Evolutionary conservation across 2,329 filamentous ascomycete species (phyloP).

Genomic region (Pseudogymnoascus sp.): DNA sequence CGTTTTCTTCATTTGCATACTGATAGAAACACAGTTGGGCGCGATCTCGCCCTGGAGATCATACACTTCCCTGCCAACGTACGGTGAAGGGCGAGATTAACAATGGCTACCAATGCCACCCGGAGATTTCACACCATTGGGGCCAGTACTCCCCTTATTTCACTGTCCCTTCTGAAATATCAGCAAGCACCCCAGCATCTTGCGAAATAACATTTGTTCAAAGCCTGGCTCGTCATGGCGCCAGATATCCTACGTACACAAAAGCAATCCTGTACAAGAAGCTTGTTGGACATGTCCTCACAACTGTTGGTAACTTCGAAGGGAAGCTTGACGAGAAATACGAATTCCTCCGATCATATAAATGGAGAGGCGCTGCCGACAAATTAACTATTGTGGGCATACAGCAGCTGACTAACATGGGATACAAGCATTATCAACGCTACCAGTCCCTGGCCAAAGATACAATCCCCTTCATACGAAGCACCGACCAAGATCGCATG

Average conservation of each 20-base stretch:
- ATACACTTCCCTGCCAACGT: neutral
- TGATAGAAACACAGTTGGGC: neutral
- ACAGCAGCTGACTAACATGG: conserved; percentile 65
- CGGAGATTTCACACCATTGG: conserved; percentile 43
- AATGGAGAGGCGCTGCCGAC: conserved; percentile 63
- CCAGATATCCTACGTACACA: conserved; percentile 65
- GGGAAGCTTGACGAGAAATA: conserved; percentile 53
- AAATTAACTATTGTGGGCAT: conserved; percentile 61
- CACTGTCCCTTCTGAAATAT: conserved; percentile 59
- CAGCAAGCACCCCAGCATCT: conserved; percentile 45
- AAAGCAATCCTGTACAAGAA: conserved; percentile 58
- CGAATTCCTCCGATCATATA: conserved; percentile 63
- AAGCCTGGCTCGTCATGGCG: conserved; percentile 76
- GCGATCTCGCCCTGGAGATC: neutral
- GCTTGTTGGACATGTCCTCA: conserved; percentile 59
- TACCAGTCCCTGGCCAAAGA: conserved; percentile 56
- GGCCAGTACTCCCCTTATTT: conserved; percentile 87
- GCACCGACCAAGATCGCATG: conserved; percentile 62
- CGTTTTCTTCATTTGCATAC: neutral
- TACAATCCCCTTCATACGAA: conserved; percentile 61
- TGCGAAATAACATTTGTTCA: conserved; percentile 75
- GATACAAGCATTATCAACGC: conserved; percentile 64
- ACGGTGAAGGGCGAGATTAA: conserved; percentile 11
- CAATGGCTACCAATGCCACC: conserved; percentile 25
- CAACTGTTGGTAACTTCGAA: conserved; percentile 33